A percentile compares a stretch with the other conserved stretches of the same genome.
phyloP scores from a whole-genome alignment of 1,284 basidiomycete species.

The Meripilus lineatus region DNA sequence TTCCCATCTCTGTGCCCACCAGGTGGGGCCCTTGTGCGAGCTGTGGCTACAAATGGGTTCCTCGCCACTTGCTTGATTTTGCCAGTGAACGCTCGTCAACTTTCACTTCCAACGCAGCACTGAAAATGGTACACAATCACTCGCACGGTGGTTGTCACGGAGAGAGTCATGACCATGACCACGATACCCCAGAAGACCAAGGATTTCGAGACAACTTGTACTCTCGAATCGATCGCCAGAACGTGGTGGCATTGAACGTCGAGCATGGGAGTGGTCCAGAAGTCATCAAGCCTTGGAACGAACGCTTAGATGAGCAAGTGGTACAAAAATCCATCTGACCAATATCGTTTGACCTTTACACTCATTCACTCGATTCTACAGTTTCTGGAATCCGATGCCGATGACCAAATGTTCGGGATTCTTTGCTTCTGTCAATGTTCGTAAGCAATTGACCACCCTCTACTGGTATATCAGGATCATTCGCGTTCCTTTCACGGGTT shows the following conservation, averaged over 20 bases:
- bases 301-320: constrained; percentile 56
- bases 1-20: too few relatives aligned
- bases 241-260: constrained; percentile 69
- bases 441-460: not conserved
- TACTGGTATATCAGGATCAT: constrained; percentile 48
- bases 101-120: not conserved
- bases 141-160: constrained; percentile 44
- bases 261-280: constrained; percentile 39
- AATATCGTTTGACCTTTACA: constrained; percentile 7
- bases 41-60: too few relatives aligned
- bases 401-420: constrained; percentile 68
- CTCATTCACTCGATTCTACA: constrained; percentile 25
- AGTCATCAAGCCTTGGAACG: constrained; percentile 75
- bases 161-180: constrained; percentile 43
- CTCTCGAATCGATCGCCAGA: constrained; percentile 61
- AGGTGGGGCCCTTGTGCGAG: too few relatives aligned
- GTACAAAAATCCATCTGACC: constrained; percentile 32
- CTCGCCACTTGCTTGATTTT: too few relatives aligned
- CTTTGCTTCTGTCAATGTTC: constrained; percentile 10
- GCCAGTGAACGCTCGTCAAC: not conserved
- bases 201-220: constrained; percentile 70
- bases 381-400: constrained; percentile 78
- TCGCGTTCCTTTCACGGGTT: constrained; percentile 75
- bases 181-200: constrained; percentile 34
- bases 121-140: constrained; percentile 45